Evolutionary conservation across 352 stramenopile genomes (phyloP), one percentile per base, ranked within the genome.

Genomic region (Aphanomyces invadans): DNA sequence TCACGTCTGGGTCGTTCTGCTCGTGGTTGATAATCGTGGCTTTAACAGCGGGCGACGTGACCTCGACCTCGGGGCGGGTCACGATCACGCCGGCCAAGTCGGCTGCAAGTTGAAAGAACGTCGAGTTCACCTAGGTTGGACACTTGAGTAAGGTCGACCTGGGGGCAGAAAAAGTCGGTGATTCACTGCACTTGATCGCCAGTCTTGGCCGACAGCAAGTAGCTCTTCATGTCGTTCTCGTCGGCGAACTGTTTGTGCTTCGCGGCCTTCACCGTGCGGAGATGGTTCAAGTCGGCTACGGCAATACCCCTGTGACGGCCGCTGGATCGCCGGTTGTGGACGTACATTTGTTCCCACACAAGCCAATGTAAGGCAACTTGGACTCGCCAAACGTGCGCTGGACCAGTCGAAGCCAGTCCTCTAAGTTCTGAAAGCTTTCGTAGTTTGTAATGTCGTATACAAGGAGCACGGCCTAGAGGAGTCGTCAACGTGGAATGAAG

Each of bases 371-470:
- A 10, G 91, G 91, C 76, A 97, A 87, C n/a, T 75, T 78, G 10
- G 81, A 74, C 36, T 92, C 75, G 56, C 81, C 75, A 63, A 97
- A 97, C n/a, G 89, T 90, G 64, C 82, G 78, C 15, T 83, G 76
- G 46, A 97, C 92, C n/a, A 97, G 74, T 5, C 88, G 80, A 69
- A 96, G 96, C 91, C 91, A 98, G 70, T 98, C 91, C 64, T 98
- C 92, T 17, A 98, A 77, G 74, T 98, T 96, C 69, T 95, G 87
- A 68, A 98, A 98, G 62, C 87, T 97, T 69, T 97, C 89, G 67
- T 96, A 96, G 75, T 97, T 97, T 54, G 92, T 98, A 70, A 98
- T 95, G 77, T 98, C 93, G 71, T 98, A 98, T 55, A 95, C 90
- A 28, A 98, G 71, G 44, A 98, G 67, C 45, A 98, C 86, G 1